These are phyloP conservation scores for Apiospora kogelbergensis DNA, from an alignment of 2,329 filamentous ascomycete genomes.

Conservation along the genomic window DNA sequence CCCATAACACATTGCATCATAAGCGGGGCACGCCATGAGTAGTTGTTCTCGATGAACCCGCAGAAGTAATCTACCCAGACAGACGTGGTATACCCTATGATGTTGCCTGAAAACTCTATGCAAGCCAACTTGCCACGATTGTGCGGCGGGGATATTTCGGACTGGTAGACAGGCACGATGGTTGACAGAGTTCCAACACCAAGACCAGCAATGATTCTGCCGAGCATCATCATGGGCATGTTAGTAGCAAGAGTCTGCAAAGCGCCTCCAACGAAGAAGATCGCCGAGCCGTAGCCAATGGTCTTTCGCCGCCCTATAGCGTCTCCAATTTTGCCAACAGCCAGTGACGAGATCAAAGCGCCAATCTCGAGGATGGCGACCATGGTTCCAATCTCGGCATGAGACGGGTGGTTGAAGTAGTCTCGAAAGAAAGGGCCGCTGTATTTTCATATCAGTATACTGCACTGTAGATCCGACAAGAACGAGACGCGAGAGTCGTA, in stretches of 20 bases:
- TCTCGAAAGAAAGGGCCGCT: conserved; percentile 86
- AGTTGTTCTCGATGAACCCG: conserved; percentile 80
- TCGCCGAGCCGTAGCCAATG: conserved; percentile 88
- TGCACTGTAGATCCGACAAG: neutral
- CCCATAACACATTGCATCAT: conserved; percentile 96
- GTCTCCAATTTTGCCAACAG: conserved; percentile 87
- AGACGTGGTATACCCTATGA: conserved; percentile 91
- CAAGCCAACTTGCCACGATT: conserved; percentile 94
- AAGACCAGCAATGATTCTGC: conserved; percentile 80
- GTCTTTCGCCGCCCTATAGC: conserved; percentile 86
- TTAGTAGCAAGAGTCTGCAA: conserved; percentile 79
- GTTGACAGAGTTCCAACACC: conserved; percentile 87
- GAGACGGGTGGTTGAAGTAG: conserved; percentile 87
- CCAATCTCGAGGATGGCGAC: conserved; percentile 95
- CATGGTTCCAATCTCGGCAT: conserved; percentile 91
- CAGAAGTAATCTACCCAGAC: conserved; percentile 99
- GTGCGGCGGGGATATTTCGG: conserved; percentile 93
- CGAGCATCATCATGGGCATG: conserved; percentile 87
- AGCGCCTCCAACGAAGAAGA: conserved; percentile 83
- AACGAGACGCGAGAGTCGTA: conserved; percentile 38
- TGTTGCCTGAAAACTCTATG: conserved; percentile 97
- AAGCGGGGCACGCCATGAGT: conserved; percentile 88
- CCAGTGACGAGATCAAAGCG: conserved; percentile 84
- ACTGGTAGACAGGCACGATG: conserved; percentile 91
- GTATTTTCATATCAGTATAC: neutral